Evolutionary conservation across 805 yeast species (phyloP).

Genomic region (Lipomyces kockii): DNA sequence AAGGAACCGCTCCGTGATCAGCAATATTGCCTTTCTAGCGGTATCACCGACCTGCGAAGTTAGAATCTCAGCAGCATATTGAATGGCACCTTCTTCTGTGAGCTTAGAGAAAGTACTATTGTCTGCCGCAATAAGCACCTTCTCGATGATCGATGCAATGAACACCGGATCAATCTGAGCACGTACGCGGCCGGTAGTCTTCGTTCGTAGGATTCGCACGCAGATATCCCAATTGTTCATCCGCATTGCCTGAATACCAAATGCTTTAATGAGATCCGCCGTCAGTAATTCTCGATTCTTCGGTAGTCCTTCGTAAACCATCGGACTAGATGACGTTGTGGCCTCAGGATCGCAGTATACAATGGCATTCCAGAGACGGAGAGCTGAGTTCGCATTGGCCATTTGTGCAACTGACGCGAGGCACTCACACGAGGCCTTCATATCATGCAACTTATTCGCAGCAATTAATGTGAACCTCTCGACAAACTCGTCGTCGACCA

Average conservation of each 20-base stretch:
- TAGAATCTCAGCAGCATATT: background rate
- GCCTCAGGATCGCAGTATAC: background rate
- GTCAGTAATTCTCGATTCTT: constrained; percentile 5
- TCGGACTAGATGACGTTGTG: background rate
- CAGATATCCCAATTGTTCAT: constrained; percentile 2
- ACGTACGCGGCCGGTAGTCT: constrained; percentile 8
- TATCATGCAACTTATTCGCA: background rate
- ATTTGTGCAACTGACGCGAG: background rate
- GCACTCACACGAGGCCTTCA: background rate
- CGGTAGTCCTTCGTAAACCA: background rate
- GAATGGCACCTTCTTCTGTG: constrained; percentile 8
- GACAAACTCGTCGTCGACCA: background rate
- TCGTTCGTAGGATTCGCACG: constrained; percentile 17
- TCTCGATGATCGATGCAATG: constrained; percentile 3
- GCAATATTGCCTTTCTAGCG: constrained; percentile 4
- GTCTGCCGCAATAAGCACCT: background rate
- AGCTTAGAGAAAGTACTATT: background rate
- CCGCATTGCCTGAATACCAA: constrained; percentile 10
- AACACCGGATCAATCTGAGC: constrained; percentile 6
- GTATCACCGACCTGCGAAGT: constrained; percentile 10
- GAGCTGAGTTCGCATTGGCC: background rate
- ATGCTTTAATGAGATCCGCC: constrained; percentile 7
- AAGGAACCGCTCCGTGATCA: constrained; percentile 8
- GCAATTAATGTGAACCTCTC: background rate
- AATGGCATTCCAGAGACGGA: background rate